Conservation (phyloP, 805 yeast species). For the Ogataea parapolymorpha region DNA sequence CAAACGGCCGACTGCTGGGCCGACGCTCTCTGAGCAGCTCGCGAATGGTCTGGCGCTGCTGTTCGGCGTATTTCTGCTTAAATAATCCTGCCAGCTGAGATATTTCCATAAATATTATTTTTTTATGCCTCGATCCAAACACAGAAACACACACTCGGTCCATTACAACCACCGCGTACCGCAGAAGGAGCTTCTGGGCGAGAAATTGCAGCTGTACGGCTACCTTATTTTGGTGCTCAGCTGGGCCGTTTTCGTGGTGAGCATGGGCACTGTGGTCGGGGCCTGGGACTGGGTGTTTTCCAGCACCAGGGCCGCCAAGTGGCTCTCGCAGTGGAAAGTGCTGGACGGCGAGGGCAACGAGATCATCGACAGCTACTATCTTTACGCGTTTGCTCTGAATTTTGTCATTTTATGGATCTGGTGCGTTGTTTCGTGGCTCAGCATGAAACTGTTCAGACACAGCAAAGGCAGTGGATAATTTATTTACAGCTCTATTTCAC, state of each 20-base stretch:
- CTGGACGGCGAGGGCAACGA: slow-evolving; percentile 17
- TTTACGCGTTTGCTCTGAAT: slow-evolving; percentile 30
- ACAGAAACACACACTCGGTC: slow-evolving; percentile 26
- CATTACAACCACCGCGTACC: slow-evolving; percentile 15
- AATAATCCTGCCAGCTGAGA: slow-evolving; percentile 4
- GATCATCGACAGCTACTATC: slow-evolving; percentile 29
- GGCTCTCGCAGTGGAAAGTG: slow-evolving; percentile 9
- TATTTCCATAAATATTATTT: slow-evolving; percentile 2
- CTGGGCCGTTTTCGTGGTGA: slow-evolving; percentile 27
- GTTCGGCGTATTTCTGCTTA: slow-evolving; percentile 10
- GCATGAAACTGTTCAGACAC: slow-evolving; percentile 76
- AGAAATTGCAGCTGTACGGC: slow-evolving; percentile 25
- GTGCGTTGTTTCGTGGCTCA: slow-evolving; percentile 75
- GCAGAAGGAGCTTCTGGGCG: neutral
- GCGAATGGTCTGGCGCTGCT: slow-evolving; percentile 7
- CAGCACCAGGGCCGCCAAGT: slow-evolving; percentile 4
- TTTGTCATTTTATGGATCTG: slow-evolving; percentile 53
- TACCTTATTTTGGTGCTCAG: slow-evolving; percentile 24
- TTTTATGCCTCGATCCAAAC: slow-evolving; percentile 12
- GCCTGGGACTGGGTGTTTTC: slow-evolving; percentile 29
- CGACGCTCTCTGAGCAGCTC: neutral
- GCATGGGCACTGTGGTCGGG: slow-evolving; percentile 31
- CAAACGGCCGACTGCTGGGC: slow-evolving; percentile 10
- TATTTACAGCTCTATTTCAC: slow-evolving; percentile 21
- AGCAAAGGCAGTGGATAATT: slow-evolving; percentile 56